Conservation (phyloP, 2,329 filamentous ascomycete genomes). For the Curvularia spicifera region DNA sequence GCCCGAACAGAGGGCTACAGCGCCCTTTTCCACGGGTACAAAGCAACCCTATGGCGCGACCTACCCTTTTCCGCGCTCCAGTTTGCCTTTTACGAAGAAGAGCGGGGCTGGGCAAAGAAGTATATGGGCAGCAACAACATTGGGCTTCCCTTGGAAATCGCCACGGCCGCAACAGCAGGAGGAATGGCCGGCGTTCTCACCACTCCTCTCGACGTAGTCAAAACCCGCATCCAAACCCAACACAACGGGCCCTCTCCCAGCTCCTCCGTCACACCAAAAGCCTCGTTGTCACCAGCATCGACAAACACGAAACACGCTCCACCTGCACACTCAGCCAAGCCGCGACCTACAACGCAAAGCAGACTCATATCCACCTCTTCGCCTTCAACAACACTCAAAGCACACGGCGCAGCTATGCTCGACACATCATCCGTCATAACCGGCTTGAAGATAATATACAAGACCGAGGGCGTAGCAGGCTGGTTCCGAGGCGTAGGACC, state of each 20-base stretch:
- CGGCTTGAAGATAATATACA: constrained; percentile 86
- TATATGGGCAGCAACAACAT: constrained; percentile 85
- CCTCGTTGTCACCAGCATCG: constrained; percentile 26
- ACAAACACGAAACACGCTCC: constrained; percentile 43
- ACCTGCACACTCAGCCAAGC: constrained; percentile 31
- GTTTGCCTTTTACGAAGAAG: constrained; percentile 98
- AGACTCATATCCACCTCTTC: constrained; percentile 88
- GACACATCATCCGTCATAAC: constrained; percentile 89
- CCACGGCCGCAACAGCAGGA: constrained; percentile 88
- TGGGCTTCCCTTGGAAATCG: constrained; percentile 80
- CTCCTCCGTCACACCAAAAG: constrained; percentile 23
- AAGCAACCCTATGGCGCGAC: constrained; percentile 91
- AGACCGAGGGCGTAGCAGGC: constrained; percentile 82
- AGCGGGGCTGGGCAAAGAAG: constrained; percentile 77
- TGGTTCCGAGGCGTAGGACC: constrained; percentile 96
- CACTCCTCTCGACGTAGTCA: constrained; percentile 95
- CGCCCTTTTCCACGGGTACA: constrained; percentile 95
- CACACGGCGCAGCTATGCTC: constrained; percentile 78
- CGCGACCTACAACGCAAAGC: constrained; percentile 49
- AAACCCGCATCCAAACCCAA: constrained; percentile 95
- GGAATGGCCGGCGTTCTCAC: constrained; percentile 93
- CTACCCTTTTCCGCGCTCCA: constrained; percentile 95
- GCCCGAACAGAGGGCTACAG: constrained; percentile 78
- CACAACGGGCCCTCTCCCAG: constrained; percentile 58
- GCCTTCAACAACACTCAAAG: constrained; percentile 80